These are phyloP conservation scores for Leccinum rimulosum DNA, from an alignment of 768 basidiomycete genomes.

Conservation along the genomic window DNA sequence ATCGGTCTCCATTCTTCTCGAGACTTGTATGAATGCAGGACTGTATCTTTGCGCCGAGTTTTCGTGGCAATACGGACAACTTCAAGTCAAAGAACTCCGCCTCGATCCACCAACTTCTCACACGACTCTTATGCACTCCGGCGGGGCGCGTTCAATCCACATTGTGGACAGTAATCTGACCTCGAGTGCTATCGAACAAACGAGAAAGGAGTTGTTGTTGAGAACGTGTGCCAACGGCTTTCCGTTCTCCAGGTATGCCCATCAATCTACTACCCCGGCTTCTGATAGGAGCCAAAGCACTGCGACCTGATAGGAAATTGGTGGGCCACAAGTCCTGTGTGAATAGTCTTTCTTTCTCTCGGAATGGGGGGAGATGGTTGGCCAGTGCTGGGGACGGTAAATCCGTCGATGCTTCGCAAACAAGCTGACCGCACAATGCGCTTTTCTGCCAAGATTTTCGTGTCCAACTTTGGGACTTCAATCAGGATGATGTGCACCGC, in stretches of 20 bases:
- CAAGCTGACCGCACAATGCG: constrained; percentile 12
- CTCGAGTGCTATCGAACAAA: constrained; percentile 25
- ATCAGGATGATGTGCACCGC: constrained; percentile 50
- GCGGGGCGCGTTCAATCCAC: constrained; percentile 14
- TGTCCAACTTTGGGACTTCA: constrained; percentile 64
- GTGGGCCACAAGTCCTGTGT: constrained; percentile 59
- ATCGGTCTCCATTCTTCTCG: constrained; percentile 3
- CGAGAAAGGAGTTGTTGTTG: constrained; percentile 16
- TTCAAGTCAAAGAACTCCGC: neutral
- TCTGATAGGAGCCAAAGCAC: constrained; percentile 4
- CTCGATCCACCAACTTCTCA: constrained; percentile 3
- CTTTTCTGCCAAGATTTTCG: constrained; percentile 42
- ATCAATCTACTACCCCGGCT: neutral
- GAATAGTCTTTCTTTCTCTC: constrained; percentile 61
- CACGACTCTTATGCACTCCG: constrained; percentile 13
- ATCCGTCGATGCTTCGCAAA: constrained; percentile 18
- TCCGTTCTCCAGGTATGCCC: constrained; percentile 34
- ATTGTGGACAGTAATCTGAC: constrained; percentile 18
- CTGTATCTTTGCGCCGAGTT: constrained; percentile 10
- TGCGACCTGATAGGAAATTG: constrained; percentile 28
- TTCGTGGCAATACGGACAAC: neutral
- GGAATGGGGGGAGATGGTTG: constrained; percentile 57
- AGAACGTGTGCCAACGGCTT: constrained; percentile 28
- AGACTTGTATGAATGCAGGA: constrained; percentile 22
- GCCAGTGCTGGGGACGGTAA: constrained; percentile 72